A percentile compares a stretch with the other conserved stretches of the same genome.
These are phyloP conservation scores for Fusarium keratoplasticum DNA, from an alignment of 2,329 filamentous ascomycete genomes.

Conservation along the genomic window DNA sequence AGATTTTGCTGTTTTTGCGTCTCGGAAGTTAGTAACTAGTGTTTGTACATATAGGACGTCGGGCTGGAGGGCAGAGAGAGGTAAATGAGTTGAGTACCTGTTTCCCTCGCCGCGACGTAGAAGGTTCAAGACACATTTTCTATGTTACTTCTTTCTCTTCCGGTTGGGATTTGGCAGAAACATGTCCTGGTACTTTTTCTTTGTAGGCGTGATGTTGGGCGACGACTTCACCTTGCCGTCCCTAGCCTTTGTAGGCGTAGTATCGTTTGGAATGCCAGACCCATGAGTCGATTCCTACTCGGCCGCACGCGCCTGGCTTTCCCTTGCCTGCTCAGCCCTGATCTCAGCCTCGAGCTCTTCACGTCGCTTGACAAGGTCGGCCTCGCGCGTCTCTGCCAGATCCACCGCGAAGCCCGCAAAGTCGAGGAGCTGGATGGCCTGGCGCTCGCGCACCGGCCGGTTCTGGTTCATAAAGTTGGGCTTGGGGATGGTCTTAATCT, in stretches of 20 bases:
- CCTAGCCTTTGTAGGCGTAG: background rate
- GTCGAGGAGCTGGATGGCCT: constrained; percentile 35
- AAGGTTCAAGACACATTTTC: constrained; percentile 12
- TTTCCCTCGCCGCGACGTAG: constrained; percentile 37
- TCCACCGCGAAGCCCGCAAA: constrained; percentile 30
- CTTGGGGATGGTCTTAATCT: constrained; percentile 21
- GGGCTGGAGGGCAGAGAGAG: constrained; percentile 41
- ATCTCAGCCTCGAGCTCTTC: constrained; percentile 38
- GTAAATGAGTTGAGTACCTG: constrained; percentile 48
- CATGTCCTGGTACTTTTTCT: constrained; percentile 20
- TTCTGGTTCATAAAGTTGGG: constrained; percentile 29
- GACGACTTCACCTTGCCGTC: background rate
- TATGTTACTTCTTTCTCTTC: constrained; percentile 9
- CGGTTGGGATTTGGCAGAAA: constrained; percentile 32
- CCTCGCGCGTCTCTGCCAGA: constrained; percentile 41
- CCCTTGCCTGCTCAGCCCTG: constrained; percentile 28
- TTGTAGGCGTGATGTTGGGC: background rate
- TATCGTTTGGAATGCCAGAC: background rate
- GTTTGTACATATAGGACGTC: constrained; percentile 56
- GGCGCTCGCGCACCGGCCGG: constrained; percentile 39
- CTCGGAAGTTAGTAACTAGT: constrained; percentile 45
- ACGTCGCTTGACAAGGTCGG: constrained; percentile 27
- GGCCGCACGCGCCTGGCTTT: constrained; percentile 27
- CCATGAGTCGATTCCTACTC: constrained; percentile 30
- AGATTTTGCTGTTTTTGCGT: constrained; percentile 49